phyloP scores from a whole-genome alignment of 257 asterid species.

The Asclepias syriaca region DNA sequence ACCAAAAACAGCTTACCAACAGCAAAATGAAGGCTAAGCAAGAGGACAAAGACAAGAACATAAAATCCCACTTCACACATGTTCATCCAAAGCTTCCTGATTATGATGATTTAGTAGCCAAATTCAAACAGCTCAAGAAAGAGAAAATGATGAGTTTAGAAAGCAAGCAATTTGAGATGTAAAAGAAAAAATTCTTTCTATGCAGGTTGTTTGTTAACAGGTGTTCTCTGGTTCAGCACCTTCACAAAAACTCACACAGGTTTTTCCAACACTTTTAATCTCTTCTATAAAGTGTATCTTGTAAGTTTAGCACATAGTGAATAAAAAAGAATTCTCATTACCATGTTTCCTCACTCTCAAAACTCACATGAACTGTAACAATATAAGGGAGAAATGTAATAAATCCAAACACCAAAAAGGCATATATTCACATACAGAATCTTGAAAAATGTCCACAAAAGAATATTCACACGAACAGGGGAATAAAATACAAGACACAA shows the following conservation, averaged over 20 bases:
- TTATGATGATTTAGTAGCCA: slow-evolving; percentile 57
- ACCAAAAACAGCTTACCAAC: not conserved
- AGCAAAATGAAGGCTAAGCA: not conserved
- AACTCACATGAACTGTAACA: not conserved
- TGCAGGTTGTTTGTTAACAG: not conserved
- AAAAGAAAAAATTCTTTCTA: not conserved
- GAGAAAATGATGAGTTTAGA: not conserved
- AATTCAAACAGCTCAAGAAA: slow-evolving; percentile 52
- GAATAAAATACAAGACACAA: not conserved
- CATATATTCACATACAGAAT: not conserved
- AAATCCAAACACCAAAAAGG: not conserved
- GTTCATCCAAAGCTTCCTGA: slow-evolving; percentile 85
- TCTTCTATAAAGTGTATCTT: not conserved
- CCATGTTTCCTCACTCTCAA: not conserved
- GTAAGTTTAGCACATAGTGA: not conserved
- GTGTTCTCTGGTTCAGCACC: not conserved
- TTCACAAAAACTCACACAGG: not conserved
- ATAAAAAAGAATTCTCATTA: not conserved
- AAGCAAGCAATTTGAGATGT: not conserved
- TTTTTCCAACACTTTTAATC: not conserved
- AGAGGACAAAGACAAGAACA: not conserved
- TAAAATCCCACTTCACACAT: slow-evolving; percentile 17
- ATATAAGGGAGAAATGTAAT: not conserved
- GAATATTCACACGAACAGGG: slow-evolving; percentile 2
- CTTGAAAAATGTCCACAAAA: not conserved